Evolutionary conservation across 495 filamentous ascomycete species (phyloP).

Genomic region (Talaromyces trachyspermus): DNA sequence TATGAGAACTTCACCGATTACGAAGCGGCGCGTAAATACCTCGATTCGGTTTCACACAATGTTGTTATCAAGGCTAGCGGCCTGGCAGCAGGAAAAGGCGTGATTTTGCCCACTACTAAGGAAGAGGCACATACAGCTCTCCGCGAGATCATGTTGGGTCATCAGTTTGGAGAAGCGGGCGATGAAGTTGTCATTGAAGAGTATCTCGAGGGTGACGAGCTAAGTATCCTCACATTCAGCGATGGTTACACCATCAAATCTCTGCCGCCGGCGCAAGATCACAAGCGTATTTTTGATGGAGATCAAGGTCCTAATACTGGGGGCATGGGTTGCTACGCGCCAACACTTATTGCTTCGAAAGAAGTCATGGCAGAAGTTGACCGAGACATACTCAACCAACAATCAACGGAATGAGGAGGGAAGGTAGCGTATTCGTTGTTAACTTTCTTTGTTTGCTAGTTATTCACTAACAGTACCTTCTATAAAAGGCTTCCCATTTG

Average conservation of each 20-base stretch:
- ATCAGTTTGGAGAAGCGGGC: slow-evolving; percentile 80
- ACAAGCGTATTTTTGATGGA: slow-evolving; percentile 88
- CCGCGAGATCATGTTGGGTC: slow-evolving; percentile 82
- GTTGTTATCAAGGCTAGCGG: slow-evolving; percentile 89
- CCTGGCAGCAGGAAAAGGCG: slow-evolving; percentile 85
- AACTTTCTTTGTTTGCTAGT: not conserved
- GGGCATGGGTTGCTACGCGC: slow-evolving; percentile 96
- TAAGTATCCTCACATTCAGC: slow-evolving; percentile 84
- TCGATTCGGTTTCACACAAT: slow-evolving; percentile 64
- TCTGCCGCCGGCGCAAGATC: slow-evolving; percentile 90
- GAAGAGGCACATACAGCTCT: slow-evolving; percentile 77
- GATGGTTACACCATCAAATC: slow-evolving; percentile 81
- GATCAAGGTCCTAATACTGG: slow-evolving; percentile 93
- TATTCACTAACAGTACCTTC: not conserved
- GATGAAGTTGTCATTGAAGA: slow-evolving; percentile 96
- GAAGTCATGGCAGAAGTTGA: slow-evolving; percentile 71
- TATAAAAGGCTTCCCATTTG: slow-evolving; percentile 56
- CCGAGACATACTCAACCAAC: slow-evolving; percentile 81
- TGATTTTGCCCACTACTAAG: slow-evolving; percentile 73
- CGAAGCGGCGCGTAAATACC: slow-evolving; percentile 64
- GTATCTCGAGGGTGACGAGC: slow-evolving; percentile 82
- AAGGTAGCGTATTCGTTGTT: slow-evolving; percentile 49
- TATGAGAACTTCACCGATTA: slow-evolving; percentile 87
- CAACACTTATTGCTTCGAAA: slow-evolving; percentile 73
- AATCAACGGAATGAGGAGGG: slow-evolving; percentile 77